Conservation (phyloP, 306 rosid species). For the Prunus salicina region DNA sequence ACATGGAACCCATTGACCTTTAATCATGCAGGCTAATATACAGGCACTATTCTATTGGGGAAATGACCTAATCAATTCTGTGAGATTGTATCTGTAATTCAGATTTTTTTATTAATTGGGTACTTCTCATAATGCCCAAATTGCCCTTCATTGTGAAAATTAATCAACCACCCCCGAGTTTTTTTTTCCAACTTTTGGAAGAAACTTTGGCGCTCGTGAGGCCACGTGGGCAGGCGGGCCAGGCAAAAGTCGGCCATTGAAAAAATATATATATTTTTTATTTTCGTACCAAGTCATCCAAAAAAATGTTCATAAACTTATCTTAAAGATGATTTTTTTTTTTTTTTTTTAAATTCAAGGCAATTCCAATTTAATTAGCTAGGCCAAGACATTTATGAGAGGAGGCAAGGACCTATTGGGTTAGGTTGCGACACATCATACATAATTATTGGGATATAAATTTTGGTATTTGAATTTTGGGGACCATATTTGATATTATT, state of each 20-base stretch:
- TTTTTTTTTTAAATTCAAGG: not conserved
- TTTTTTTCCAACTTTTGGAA: slow-evolving; percentile 1
- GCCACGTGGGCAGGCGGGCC: slow-evolving; percentile 33
- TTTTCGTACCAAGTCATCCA: not conserved
- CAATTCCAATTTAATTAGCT: slow-evolving; percentile 1
- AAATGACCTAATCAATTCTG: not conserved
- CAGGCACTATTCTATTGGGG: not conserved
- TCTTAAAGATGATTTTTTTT: not conserved
- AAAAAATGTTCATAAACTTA: slow-evolving; percentile 5
- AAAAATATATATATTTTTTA: too few species aligned
- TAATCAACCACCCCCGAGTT: not conserved
- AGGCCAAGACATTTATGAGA: slow-evolving; percentile 56
- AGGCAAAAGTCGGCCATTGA: not conserved
- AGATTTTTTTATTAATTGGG: not conserved
- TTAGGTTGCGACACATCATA: slow-evolving; percentile 58
- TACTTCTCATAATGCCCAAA: not conserved
- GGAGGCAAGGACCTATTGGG: slow-evolving; percentile 45
- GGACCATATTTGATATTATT: slow-evolving; percentile 9
- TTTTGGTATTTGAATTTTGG: not conserved
- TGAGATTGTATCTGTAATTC: not conserved
- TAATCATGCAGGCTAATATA: slow-evolving; percentile 6
- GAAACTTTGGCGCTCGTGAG: slow-evolving; percentile 25
- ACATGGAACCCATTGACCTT: slow-evolving; percentile 35
- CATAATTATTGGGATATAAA: slow-evolving; percentile 44
- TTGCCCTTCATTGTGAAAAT: not conserved